phyloP scores from a whole-genome alignment of 768 basidiomycete genomes.

The Agaricus blazei region DNA sequence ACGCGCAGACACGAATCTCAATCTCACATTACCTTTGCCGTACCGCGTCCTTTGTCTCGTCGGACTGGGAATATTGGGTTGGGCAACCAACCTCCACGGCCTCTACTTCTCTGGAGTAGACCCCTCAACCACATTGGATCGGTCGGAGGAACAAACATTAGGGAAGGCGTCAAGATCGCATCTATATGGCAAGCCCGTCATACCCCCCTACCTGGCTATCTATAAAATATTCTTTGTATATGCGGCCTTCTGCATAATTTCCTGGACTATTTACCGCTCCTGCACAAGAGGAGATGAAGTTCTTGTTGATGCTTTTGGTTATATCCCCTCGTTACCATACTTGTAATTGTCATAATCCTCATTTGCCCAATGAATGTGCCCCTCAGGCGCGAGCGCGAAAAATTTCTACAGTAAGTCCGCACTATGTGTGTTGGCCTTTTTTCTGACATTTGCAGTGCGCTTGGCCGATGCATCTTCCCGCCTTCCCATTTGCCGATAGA shows the following conservation, averaged over 20 bases:
- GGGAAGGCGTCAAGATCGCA: background rate
- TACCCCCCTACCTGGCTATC: slow-evolving; percentile 47
- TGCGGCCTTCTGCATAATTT: slow-evolving; percentile 49
- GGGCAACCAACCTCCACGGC: slow-evolving; percentile 91
- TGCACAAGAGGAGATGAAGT: slow-evolving; percentile 51
- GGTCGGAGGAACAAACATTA: slow-evolving; percentile 26
- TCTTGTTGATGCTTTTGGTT: slow-evolving; percentile 71
- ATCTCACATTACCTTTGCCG: slow-evolving; percentile 76
- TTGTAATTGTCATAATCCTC: slow-evolving; percentile 52
- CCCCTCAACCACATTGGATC: slow-evolving; percentile 62
- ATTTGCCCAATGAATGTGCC: slow-evolving; percentile 65
- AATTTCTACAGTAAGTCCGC: slow-evolving; percentile 65
- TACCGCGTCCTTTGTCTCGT: slow-evolving; percentile 83
- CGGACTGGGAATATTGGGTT: slow-evolving; percentile 78
- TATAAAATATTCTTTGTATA: slow-evolving; percentile 69
- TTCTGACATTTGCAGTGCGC: slow-evolving; percentile 42
- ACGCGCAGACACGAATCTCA: slow-evolving; percentile 39
- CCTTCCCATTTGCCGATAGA: slow-evolving; percentile 55
- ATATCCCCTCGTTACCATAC: slow-evolving; percentile 61
- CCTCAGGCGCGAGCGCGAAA: slow-evolving; percentile 67
- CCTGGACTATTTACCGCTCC: slow-evolving; percentile 67
- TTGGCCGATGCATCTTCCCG: slow-evolving; percentile 74
- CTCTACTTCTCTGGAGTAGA: slow-evolving; percentile 74
- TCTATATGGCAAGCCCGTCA: slow-evolving; percentile 12
- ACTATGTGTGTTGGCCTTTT: slow-evolving; percentile 4